Conservation (phyloP, 1,284 basidiomycete genomes). For the Amylostereum chailletii region DNA sequence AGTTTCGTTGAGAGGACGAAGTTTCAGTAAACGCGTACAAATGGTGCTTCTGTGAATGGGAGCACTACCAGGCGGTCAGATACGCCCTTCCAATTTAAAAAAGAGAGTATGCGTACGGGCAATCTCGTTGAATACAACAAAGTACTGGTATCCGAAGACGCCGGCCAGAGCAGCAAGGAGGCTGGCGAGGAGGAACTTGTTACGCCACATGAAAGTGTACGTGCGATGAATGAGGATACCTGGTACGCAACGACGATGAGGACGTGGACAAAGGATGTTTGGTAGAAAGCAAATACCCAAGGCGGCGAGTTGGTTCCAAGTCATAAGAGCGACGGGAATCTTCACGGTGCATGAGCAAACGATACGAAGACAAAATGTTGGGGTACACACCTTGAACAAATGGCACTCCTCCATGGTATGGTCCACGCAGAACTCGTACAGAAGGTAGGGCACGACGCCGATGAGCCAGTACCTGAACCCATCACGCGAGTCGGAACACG, state of each 20-base stretch:
- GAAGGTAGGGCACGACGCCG: conserved; percentile 61
- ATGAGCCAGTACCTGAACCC: conserved; percentile 67
- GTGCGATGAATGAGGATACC: conserved; percentile 72
- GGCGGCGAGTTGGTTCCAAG: conserved; percentile 80
- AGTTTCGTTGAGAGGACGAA: no score
- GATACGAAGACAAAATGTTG: background rate
- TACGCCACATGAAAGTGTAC: conserved; percentile 76
- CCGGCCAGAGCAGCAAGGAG: conserved; percentile 56
- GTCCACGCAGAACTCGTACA: conserved; percentile 62
- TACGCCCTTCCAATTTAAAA: no score
- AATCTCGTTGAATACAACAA: conserved; percentile 69
- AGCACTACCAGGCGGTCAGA: background rate
- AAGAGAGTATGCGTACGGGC: conserved; percentile 36
- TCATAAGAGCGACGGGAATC: conserved; percentile 69
- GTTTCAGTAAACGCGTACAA: no score
- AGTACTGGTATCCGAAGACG: conserved; percentile 70
- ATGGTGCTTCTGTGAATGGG: background rate
- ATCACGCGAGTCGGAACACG: background rate
- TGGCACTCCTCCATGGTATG: conserved; percentile 53
- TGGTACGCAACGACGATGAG: conserved; percentile 18
- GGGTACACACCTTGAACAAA: conserved; percentile 49
- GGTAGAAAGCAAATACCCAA: conserved; percentile 38
- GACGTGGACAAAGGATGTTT: background rate
- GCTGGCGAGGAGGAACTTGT: conserved; percentile 50
- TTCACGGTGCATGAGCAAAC: conserved; percentile 17